A percentile compares a stretch with the other conserved stretches of the same genome.
Evolutionary conservation across 2,329 filamentous ascomycete species (phyloP).

Genomic region (Ophiostoma ips): DNA sequence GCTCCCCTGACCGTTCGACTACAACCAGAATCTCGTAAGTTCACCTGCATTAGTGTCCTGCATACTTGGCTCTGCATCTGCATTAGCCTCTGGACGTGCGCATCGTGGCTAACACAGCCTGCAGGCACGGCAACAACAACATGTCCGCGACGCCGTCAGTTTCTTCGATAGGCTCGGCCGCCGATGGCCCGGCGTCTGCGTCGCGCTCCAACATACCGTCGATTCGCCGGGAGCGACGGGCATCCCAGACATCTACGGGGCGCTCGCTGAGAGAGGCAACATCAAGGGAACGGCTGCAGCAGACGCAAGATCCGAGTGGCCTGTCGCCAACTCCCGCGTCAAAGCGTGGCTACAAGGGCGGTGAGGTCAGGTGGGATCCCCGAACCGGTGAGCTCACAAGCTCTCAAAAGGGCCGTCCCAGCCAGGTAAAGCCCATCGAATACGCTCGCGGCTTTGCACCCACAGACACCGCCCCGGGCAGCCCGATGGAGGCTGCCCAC

Average conservation of each 20-base stretch:
- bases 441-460: conserved; percentile 25
- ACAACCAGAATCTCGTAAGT: not conserved
- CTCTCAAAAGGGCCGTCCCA: conserved; percentile 38
- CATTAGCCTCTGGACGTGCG: not conserved
- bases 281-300: conserved; percentile 22
- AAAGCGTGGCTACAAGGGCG: conserved; percentile 17
- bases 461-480: conserved; percentile 8
- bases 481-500: conserved; percentile 1
- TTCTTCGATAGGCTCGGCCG: conserved; percentile 1
- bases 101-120: not conserved
- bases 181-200: conserved; percentile 3
- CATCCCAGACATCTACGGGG: conserved; percentile 27
- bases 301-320: conserved; percentile 15
- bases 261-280: conserved; percentile 26
- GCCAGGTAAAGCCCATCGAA: conserved; percentile 41
- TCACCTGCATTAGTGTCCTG: not conserved
- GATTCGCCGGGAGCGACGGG: conserved; percentile 37
- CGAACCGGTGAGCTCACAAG: conserved; percentile 52
- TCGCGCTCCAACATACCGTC: conserved; percentile 30
- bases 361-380: conserved; percentile 46
- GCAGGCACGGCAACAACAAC: too few species aligned
- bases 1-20: conserved; percentile 36
- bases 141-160: conserved; percentile 10
- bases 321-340: conserved; percentile 7
- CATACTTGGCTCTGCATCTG: not conserved